phyloP scores from a whole-genome alignment of 768 basidiomycete genomes.

The Clavaria fumosa region DNA sequence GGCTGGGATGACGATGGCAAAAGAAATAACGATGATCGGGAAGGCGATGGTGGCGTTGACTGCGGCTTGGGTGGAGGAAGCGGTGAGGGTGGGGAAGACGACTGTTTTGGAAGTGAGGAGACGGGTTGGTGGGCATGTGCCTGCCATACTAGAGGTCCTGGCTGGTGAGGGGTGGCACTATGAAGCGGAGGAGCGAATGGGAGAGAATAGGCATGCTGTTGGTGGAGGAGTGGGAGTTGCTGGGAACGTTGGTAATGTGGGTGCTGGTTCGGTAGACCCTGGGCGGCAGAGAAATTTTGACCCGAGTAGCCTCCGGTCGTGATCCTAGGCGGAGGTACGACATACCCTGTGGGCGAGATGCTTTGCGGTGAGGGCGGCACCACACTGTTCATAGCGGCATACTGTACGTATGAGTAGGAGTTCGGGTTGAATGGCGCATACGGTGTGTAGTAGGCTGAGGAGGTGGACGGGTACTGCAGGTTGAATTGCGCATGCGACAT shows the following conservation, averaged over 20 bases:
- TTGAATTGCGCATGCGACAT: too few species aligned
- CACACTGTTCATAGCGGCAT: too few species aligned
- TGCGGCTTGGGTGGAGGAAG: not conserved
- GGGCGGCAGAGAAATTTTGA: too few species aligned
- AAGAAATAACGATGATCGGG: constrained; percentile 2
- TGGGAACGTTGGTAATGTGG: constrained; percentile 22
- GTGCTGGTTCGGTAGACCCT: constrained; percentile 1
- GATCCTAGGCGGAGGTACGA: too few species aligned
- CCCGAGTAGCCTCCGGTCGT: too few species aligned
- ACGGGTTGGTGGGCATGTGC: constrained; percentile 28
- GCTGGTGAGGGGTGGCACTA: constrained; percentile 23
- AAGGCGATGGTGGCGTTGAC: not conserved
- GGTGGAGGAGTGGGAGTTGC: constrained; percentile 17
- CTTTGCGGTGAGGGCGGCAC: too few species aligned
- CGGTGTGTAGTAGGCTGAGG: too few species aligned
- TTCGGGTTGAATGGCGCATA: too few species aligned
- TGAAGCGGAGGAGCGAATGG: constrained; percentile 24
- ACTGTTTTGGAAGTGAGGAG: constrained; percentile 50
- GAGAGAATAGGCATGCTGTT: constrained; percentile 18
- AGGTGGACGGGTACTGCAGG: too few species aligned
- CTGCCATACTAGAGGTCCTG: too few species aligned
- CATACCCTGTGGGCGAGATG: too few species aligned
- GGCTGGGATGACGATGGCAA: not conserved
- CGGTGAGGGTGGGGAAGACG: constrained; percentile 30
- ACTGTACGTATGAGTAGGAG: too few species aligned